A percentile compares a stretch with the other conserved stretches of the same genome.
Conservation (phyloP, 176 grass and related monocot genomes). For the Lolium perenne region DNA sequence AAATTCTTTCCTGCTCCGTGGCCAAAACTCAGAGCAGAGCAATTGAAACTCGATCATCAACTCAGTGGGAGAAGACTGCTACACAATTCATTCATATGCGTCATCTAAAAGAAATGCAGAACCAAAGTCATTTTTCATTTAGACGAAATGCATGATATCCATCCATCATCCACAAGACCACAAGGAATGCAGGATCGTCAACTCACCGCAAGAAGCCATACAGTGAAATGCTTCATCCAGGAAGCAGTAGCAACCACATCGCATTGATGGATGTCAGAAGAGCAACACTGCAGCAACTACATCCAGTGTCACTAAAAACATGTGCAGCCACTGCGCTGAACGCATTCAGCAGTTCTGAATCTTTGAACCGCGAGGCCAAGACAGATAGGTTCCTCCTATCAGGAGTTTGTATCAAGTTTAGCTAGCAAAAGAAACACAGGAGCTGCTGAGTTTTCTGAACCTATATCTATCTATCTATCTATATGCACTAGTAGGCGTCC, state of each 20-base stretch:
- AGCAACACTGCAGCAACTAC: not conserved
- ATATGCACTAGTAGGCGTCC: not conserved
- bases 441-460: not conserved
- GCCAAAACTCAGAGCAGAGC: not conserved
- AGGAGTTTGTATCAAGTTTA: not conserved
- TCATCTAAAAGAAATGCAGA: not conserved
- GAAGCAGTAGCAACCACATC: not conserved
- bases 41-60: slow-evolving; percentile 11
- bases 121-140: not conserved
- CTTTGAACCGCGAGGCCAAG: not conserved
- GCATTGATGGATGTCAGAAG: not conserved
- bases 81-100: not conserved
- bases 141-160: not conserved
- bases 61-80: not conserved
- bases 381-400: too few relatives aligned
- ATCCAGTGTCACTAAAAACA: not conserved
- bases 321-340: not conserved
- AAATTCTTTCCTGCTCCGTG: not conserved
- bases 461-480: not conserved
- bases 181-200: not conserved
- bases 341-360: not conserved
- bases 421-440: not conserved
- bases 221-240: not conserved
- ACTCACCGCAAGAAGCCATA: not conserved
- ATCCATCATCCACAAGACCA: slow-evolving; percentile 5